phyloP scores from a whole-genome alignment of 2,329 filamentous ascomycete species.

The Bisporella sp. region DNA sequence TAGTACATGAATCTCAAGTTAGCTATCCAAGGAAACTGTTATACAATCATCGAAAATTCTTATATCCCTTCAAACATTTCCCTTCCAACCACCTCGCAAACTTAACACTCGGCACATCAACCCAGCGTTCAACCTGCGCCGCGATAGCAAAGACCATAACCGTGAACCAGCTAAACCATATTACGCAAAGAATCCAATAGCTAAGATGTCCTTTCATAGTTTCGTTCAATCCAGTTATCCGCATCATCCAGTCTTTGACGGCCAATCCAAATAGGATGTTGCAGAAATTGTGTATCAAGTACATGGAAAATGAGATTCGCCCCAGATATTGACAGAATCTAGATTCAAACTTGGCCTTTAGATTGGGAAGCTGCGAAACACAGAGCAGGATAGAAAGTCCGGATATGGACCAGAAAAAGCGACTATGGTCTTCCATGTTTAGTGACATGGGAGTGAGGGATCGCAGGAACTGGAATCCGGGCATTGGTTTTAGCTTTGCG shows the following conservation, averaged over 20 bases:
- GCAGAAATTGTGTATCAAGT: constrained; percentile 39
- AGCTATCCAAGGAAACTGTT: too few relatives aligned
- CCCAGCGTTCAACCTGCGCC: constrained; percentile 38
- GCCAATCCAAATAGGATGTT: constrained; percentile 25
- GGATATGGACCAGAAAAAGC: constrained; percentile 19
- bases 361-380: constrained; percentile 27
- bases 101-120: constrained; percentile 48
- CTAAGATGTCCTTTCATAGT: not conserved
- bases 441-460: constrained; percentile 11
- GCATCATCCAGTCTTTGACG: constrained; percentile 9
- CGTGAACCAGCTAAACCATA: constrained; percentile 25
- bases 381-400: constrained; percentile 15
- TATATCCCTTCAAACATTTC: constrained; percentile 32
- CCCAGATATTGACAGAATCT: constrained; percentile 47
- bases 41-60: not conserved
- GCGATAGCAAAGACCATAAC: constrained; percentile 34
- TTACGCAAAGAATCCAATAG: constrained; percentile 14
- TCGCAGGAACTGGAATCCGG: constrained; percentile 15
- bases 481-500: constrained; percentile 13
- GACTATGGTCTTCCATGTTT: constrained; percentile 14
- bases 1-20: too few relatives aligned
- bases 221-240: constrained; percentile 4
- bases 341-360: constrained; percentile 38
- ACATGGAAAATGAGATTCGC: constrained; percentile 45
- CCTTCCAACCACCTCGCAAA: constrained; percentile 50